A percentile compares a stretch with the other conserved stretches of the same genome.
These are phyloP conservation scores for Skeletonema potamos DNA, from an alignment of 108 stramenopile species.

Conservation along the genomic window DNA sequence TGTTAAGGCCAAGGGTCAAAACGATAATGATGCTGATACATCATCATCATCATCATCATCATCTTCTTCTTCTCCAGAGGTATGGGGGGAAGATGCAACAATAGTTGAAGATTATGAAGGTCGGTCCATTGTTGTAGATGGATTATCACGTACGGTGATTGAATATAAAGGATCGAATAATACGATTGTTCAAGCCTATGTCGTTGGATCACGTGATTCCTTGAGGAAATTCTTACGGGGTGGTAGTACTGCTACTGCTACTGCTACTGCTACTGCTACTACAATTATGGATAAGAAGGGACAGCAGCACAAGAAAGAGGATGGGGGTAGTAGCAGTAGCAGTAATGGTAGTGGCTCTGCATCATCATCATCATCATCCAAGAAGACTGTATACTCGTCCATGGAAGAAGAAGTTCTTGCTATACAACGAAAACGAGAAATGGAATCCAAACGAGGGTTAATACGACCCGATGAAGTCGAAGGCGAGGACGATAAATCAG, in stretches of 20 bases:
- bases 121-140: conserved; percentile 68
- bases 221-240: conserved; percentile 66
- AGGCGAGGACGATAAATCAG: conserved; percentile 62
- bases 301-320: not conserved
- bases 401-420: conserved; percentile 50
- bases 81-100: conserved; percentile 79
- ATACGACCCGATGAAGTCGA: conserved; percentile 53
- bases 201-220: conserved; percentile 76
- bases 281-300: not conserved
- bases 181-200: conserved; percentile 72
- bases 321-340: not conserved
- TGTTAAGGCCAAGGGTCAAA: not conserved
- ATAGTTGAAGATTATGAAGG: conserved; percentile 87
- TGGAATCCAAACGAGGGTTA: conserved; percentile 66
- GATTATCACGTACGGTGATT: conserved; percentile 65
- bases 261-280: not conserved
- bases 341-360: no score
- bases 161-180: conserved; percentile 75
- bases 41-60: conserved; percentile 16
- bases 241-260: conserved; percentile 19
- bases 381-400: conserved; percentile 21
- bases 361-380: no score
- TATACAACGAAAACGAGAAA: conserved; percentile 58
- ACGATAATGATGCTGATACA: conserved; percentile 26
- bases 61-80: conserved; percentile 52